Evolutionary conservation across 768 basidiomycete genomes (phyloP).

Genomic region (Rhodotorula sphaerocarpa): DNA sequence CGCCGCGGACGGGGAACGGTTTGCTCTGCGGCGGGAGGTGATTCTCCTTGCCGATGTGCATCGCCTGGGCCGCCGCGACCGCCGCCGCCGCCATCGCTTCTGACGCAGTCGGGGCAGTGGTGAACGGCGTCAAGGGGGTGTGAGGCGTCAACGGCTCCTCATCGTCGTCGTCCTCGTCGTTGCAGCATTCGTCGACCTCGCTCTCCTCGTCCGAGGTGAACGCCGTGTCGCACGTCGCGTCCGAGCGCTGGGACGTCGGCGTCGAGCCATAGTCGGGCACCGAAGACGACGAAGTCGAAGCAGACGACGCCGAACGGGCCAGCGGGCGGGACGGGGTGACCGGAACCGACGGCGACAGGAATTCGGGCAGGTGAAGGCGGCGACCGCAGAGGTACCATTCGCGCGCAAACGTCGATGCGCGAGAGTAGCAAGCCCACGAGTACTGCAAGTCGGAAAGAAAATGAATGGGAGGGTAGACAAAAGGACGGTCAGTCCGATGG

Average conservation of each 20-base stretch:
- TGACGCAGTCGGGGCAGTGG: constrained; percentile 40
- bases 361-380: constrained; percentile 40
- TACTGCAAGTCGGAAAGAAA: constrained; percentile 42
- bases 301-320: constrained; percentile 15
- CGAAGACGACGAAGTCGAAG: constrained; percentile 18
- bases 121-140: constrained; percentile 33
- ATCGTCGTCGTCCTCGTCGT: constrained; percentile 22
- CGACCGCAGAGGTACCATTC: constrained; percentile 89
- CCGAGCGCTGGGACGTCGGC: constrained; percentile 4
- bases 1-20: not conserved
- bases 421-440: constrained; percentile 91
- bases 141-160: constrained; percentile 28
- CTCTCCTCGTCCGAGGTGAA: constrained; percentile 9
- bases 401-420: constrained; percentile 84
- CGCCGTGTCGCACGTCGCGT: constrained; percentile 18
- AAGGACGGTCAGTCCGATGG: not conserved
- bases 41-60: constrained; percentile 16
- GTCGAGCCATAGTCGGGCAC: not conserved
- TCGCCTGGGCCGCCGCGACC: constrained; percentile 39
- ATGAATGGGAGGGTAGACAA: not conserved
- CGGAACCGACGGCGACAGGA: constrained; percentile 19
- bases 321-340: constrained; percentile 21
- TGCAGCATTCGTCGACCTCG: constrained; percentile 16
- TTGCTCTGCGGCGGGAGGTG: not conserved
- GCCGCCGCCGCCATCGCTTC: constrained; percentile 26